phyloP scores from a whole-genome alignment of 805 yeast species.

The Vanderwaltozyma tropicalis region DNA sequence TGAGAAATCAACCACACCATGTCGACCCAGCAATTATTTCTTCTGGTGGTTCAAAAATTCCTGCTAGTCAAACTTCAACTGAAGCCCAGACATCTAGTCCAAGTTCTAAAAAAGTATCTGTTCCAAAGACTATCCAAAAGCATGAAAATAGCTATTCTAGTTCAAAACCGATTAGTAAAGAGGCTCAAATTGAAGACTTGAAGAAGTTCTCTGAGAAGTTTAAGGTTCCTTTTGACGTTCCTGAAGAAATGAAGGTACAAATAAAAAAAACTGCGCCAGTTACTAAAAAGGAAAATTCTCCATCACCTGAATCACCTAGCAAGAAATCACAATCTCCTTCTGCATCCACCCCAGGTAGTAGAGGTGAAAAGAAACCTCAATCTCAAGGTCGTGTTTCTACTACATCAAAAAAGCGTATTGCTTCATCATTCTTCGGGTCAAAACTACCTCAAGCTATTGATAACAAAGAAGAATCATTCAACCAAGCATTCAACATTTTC shows the following conservation, averaged over 20 bases:
- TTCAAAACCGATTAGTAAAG: slow-evolving; percentile 20
- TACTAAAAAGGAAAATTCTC: background rate
- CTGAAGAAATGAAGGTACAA: slow-evolving; percentile 30
- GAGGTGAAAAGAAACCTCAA: background rate
- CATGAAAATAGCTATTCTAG: background rate
- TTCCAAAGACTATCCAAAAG: background rate
- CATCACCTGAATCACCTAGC: background rate
- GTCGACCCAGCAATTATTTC: slow-evolving; percentile 28
- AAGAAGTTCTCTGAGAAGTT: slow-evolving; percentile 74
- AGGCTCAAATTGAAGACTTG: slow-evolving; percentile 57
- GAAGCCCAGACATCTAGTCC: background rate
- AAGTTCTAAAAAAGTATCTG: background rate
- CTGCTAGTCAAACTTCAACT: background rate
- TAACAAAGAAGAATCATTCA: slow-evolving; percentile 29
- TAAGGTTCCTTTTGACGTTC: slow-evolving; percentile 55
- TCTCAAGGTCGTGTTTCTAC: slow-evolving; percentile 1
- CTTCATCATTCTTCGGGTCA: slow-evolving; percentile 31
- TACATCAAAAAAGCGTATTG: slow-evolving; percentile 19
- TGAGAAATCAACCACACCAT: slow-evolving; percentile 27
- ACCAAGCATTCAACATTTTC: slow-evolving; percentile 43
- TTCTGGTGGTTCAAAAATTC: slow-evolving; percentile 13
- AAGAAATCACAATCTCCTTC: background rate
- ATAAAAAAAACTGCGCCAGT: background rate
- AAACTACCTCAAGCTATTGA: slow-evolving; percentile 26
- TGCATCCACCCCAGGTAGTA: background rate